Percentiles rank a stretch among this genome's conserved stretches.
phyloP scores from a whole-genome alignment of 495 filamentous ascomycete species.

The Penicillium goetzii region DNA sequence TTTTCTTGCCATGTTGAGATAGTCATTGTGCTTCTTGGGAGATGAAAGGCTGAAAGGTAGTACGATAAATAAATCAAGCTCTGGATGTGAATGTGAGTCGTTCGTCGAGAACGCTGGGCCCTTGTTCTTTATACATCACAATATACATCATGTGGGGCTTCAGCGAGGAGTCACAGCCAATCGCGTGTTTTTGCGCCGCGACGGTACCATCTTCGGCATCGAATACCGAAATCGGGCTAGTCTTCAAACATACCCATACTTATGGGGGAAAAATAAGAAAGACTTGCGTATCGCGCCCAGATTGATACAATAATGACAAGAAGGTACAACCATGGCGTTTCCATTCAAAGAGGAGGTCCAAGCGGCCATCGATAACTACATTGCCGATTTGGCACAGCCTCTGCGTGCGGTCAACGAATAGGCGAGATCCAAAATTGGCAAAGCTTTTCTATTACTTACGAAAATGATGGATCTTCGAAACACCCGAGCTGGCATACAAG shows the following conservation, averaged over 20 bases:
- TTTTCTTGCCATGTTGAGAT: constrained; percentile 17
- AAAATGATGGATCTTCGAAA: constrained; percentile 26
- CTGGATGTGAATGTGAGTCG: background rate
- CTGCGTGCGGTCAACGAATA: background rate
- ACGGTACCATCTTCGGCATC: background rate
- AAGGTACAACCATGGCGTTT: background rate
- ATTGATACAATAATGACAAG: background rate
- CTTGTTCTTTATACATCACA: background rate
- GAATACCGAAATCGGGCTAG: background rate
- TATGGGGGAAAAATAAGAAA: background rate
- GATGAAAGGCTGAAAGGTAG: background rate
- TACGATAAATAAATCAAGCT: background rate
- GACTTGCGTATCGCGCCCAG: background rate
- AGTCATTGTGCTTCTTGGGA: constrained; percentile 7
- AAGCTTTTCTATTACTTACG: background rate
- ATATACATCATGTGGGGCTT: background rate
- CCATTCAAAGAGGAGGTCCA: background rate
- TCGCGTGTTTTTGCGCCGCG: constrained; percentile 6
- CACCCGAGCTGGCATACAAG: constrained; percentile 56
- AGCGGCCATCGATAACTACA: constrained; percentile 1
- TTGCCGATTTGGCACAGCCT: background rate
- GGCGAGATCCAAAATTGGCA: background rate
- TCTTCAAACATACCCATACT: background rate
- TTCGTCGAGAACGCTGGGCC: background rate
- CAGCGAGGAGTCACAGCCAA: background rate